Conservation (phyloP, 768 basidiomycete genomes). For the Xerocomus brunneocitrinus region DNA sequence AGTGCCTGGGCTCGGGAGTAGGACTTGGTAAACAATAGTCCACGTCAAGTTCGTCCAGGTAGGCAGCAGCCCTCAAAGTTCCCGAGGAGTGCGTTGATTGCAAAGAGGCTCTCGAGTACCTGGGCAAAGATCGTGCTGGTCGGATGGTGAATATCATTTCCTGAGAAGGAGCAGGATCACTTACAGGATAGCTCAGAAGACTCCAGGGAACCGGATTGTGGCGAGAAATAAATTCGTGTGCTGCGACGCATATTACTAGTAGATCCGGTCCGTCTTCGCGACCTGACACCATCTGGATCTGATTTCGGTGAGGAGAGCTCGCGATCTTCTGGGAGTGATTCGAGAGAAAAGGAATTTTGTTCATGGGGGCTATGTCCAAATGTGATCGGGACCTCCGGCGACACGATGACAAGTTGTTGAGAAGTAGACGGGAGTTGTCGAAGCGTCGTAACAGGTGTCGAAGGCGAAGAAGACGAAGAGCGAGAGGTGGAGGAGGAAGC, state of each 20-base stretch:
- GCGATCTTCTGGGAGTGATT: constrained; percentile 49
- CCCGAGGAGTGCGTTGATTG: constrained; percentile 31
- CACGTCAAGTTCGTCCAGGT: constrained; percentile 30
- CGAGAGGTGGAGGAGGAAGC: constrained; percentile 21
- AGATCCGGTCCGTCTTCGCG: constrained; percentile 19
- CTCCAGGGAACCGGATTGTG: constrained; percentile 2
- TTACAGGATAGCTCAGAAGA: constrained; percentile 14
- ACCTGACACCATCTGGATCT: background rate
- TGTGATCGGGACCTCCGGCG: constrained; percentile 20
- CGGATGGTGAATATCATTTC: background rate
- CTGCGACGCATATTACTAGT: constrained; percentile 15
- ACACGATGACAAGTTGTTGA: constrained; percentile 20
- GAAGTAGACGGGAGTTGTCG: constrained; percentile 14
- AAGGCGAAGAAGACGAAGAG: constrained; percentile 24
- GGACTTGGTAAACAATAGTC: constrained; percentile 26
- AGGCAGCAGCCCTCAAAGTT: constrained; percentile 18
- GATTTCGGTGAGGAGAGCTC: constrained; percentile 32
- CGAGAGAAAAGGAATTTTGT: constrained; percentile 28
- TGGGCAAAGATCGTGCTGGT: constrained; percentile 17
- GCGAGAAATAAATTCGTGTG: constrained; percentile 17
- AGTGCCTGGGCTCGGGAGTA: constrained; percentile 12
- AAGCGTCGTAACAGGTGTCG: constrained; percentile 17
- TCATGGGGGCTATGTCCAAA: constrained; percentile 32
- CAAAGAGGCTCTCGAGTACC: constrained; percentile 25
- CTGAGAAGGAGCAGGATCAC: background rate